Evolutionary conservation across 495 filamentous ascomycete genomes (phyloP), one percentile per base, ranked within the genome.

Genomic region (Penicillium malachiteum): DNA sequence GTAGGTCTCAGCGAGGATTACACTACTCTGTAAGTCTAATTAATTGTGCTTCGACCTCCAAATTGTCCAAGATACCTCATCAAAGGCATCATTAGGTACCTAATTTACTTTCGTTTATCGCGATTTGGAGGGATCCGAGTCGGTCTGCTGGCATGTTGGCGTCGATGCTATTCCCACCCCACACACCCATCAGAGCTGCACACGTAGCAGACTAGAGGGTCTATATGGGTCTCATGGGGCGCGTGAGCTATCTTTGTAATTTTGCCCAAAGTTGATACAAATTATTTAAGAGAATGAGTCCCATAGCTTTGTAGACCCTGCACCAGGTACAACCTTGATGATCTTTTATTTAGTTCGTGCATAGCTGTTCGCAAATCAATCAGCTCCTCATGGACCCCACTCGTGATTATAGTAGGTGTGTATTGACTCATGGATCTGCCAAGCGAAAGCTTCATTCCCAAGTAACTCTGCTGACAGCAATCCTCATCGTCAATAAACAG

Each of bases 391-490:
- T 74, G 71, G 71, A 69, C 52, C 35, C 58, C 43, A 48, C 49
- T 52, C 66, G 49, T 18, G 62, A 74, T 58, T 72, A 58, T 54
- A 65, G 59, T 55, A 72, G 70, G 71, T 74, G 58, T 57, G 71
- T 65, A 32, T 32, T 13, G 4, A 18, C 8, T 26, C 21, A 26
- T 26, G 4, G 21, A 26, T 2, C 4, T 26, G 21, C 21, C 21
- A 26, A 26, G 21, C 21, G 4, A 26, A 26, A 26, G 21, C 21
- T 26, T 26, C 21, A 26, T 26, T 26, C 21, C 21, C 21, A 26
- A 26, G 21, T 5, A 44, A 6, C n/a, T 3, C n/a, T 21, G 18
- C 44, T 14, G 7, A 18, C 5, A 30, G 43, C 13, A 21, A 7
- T 21, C 14, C 7, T 13, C 12, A 46, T 32, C n/a, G n/a, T n/a